Conservation (phyloP, 2,329 filamentous ascomycete species). For the Venturia asperata region DNA sequence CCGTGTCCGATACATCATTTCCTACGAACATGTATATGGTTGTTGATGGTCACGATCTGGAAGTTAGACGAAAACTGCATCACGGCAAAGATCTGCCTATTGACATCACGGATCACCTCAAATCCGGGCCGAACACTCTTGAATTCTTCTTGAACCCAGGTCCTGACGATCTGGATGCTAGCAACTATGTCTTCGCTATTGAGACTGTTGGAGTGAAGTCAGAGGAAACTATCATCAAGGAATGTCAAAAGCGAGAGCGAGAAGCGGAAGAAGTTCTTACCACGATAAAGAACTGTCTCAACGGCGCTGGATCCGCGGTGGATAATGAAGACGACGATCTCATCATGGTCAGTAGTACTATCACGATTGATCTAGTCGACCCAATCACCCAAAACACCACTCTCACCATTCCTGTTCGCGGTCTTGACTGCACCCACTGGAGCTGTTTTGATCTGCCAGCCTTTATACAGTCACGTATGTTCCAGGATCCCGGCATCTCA, state of each 20-base stretch:
- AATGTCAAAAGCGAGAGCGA: conserved; percentile 27
- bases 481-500: conserved; percentile 21
- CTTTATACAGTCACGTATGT: conserved; percentile 60
- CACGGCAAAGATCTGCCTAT: conserved; percentile 69
- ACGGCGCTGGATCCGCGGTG: conserved; percentile 18
- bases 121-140: conserved; percentile 55
- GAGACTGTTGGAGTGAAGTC: conserved; percentile 56
- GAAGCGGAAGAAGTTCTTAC: conserved; percentile 45
- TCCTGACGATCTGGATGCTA: conserved; percentile 22
- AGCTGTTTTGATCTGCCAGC: conserved; percentile 88
- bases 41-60: conserved; percentile 51
- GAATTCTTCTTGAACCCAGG: conserved; percentile 43
- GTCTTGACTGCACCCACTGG: conserved; percentile 61
- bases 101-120: conserved; percentile 60
- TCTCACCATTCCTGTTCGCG: conserved; percentile 65
- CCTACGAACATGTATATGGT: conserved; percentile 59
- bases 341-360: conserved; percentile 32
- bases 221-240: conserved; percentile 29
- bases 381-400: conserved; percentile 43
- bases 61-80: conserved; percentile 61
- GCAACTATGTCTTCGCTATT: conserved; percentile 58
- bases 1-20: conserved; percentile 59
- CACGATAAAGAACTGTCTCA: conserved; percentile 51
- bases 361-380: conserved; percentile 41
- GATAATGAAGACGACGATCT: conserved; percentile 47